Base-by-base conservation (phyloP, 1,284 basidiomycete species). In the Phellinidium pouzarii region DNA sequence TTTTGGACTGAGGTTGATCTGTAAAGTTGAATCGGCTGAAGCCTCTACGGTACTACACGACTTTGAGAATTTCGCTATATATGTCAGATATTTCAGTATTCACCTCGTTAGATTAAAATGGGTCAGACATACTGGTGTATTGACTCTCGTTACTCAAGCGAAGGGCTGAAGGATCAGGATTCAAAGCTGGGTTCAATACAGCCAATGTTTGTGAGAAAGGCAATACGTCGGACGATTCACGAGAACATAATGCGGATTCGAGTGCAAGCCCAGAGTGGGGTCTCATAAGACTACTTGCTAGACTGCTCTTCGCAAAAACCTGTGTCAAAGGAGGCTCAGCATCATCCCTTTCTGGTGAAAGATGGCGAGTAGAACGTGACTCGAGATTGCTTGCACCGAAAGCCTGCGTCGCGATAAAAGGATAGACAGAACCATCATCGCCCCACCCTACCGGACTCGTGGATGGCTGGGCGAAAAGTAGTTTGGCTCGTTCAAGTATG, bases 401-500 rank as follows among this genome's bases (percentile, higher is more conserved):
- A 9, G 61, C 60, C 53, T 73, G 70, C 4, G 66, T 69, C n/a
- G 60, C 54, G 6, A 59, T 56, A 12, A 44, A 44, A 4, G 42
- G 19, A 9, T 19, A 29, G 27, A 36, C 31, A 12, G 17, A 20
- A 1, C 8, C 23, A 25, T 29, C 31, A 26, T 31, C 44, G 22
- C 23, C n/a, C 20, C n/a, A 20, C n/a, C 27, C 9, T 22, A 20
- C 19, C n/a, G n/a, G 7, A 36, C 52, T 26, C 17, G 14, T 31
- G 26, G 53, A 22, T 14, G 14, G 11, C 14, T 17, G 26, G 20
- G 44, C 1, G 31, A 44, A 17, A 26, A 56, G 29, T n/a, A 29
- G 23, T 20, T 53, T 58, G 19, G 85, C 85, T 59, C 72, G 76
- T 50, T 72, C 69, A 29, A 82, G 60, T 52, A 87, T 87, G 31